Conservation (phyloP, 371 early-diverging fungal genomes). For the Mucor plumbeus region DNA sequence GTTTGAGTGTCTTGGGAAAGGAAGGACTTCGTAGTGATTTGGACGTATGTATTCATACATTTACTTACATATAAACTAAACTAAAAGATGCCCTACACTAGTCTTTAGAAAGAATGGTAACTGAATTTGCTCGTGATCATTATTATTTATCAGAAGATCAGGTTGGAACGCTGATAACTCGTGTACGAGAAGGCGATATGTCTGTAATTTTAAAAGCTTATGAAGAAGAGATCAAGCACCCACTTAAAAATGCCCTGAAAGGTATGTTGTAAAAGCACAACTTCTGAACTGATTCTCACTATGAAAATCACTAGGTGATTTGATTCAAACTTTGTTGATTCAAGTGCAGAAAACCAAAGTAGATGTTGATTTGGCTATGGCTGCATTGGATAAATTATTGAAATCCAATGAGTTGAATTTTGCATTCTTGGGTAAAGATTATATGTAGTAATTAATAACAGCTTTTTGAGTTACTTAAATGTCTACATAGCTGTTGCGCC, state of each 20-base stretch:
- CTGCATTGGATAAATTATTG: slow-evolving; percentile 91
- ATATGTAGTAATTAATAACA: neutral
- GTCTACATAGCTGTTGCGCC: slow-evolving; percentile 59
- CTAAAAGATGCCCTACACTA: slow-evolving; percentile 19
- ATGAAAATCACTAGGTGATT: slow-evolving; percentile 56
- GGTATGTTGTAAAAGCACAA: slow-evolving; percentile 40
- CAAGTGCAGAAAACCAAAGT: slow-evolving; percentile 92
- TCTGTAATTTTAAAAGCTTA: slow-evolving; percentile 78
- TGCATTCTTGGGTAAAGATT: slow-evolving; percentile 69
- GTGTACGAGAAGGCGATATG: slow-evolving; percentile 79
- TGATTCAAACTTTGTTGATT: slow-evolving; percentile 86
- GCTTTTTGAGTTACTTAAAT: neutral
- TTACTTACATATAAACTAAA: neutral
- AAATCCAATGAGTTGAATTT: slow-evolving; percentile 96
- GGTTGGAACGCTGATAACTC: slow-evolving; percentile 37
- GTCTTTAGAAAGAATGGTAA: slow-evolving; percentile 89
- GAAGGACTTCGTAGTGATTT: slow-evolving; percentile 81
- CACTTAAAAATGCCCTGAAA: slow-evolving; percentile 24
- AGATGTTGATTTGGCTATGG: slow-evolving; percentile 89
- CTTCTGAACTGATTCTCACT: slow-evolving; percentile 64
- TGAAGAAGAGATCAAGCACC: slow-evolving; percentile 71
- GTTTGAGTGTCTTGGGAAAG: slow-evolving; percentile 75
- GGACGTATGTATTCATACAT: slow-evolving; percentile 49
- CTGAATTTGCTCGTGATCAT: slow-evolving; percentile 75
- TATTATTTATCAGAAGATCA: slow-evolving; percentile 48